Conservation (phyloP, 116 monocot species). For the Papilionanthe hybrid region DNA sequence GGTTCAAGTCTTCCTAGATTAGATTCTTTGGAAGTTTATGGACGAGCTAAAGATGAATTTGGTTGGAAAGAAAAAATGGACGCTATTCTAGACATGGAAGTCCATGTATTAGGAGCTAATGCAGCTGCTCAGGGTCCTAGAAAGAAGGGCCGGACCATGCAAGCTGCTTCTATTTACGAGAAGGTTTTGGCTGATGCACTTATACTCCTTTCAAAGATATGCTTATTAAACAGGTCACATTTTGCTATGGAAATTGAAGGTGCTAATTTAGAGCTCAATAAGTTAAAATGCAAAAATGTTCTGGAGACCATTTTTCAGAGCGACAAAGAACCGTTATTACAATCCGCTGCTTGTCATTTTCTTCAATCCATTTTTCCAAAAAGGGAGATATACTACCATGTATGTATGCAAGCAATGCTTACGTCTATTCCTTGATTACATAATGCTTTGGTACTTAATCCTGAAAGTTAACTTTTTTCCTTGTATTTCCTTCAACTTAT, state of each 20-base stretch:
- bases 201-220: slow-evolving; percentile 68
- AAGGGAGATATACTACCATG: slow-evolving; percentile 86
- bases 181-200: slow-evolving; percentile 87
- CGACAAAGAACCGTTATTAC: slow-evolving; percentile 75
- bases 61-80: slow-evolving; percentile 99
- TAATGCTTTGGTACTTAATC: background rate
- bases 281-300: slow-evolving; percentile 74
- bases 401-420: slow-evolving; percentile 19
- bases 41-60: slow-evolving; percentile 96
- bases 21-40: slow-evolving; percentile 93
- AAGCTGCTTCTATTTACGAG: slow-evolving; percentile 76
- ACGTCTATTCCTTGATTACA: background rate
- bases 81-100: slow-evolving; percentile 87
- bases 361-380: slow-evolving; percentile 85
- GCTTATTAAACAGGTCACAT: slow-evolving; percentile 34
- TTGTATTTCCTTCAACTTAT: slow-evolving; percentile 1
- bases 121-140: slow-evolving; percentile 27
- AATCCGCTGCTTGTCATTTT: slow-evolving; percentile 81
- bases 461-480: background rate
- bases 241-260: slow-evolving; percentile 41
- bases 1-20: slow-evolving; percentile 64
- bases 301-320: slow-evolving; percentile 81
- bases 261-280: slow-evolving; percentile 46
- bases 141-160: slow-evolving; percentile 43
- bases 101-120: slow-evolving; percentile 41